A percentile compares a stretch with the other conserved stretches of the same genome.
These are phyloP conservation scores for Sesbania bispinosa DNA, from an alignment of 306 rosid genomes.

Conservation along the genomic window DNA sequence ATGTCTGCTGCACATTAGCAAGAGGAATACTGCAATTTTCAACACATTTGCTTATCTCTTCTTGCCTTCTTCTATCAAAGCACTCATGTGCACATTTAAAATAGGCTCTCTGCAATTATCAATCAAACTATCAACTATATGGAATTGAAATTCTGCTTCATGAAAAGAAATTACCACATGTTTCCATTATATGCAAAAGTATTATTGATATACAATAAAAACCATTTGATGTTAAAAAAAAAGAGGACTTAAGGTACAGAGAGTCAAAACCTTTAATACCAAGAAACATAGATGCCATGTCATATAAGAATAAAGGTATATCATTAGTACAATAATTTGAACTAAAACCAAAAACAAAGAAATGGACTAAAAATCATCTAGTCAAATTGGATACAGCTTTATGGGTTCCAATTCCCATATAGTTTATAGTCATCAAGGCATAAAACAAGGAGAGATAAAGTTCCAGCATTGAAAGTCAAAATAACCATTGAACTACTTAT, in stretches of 20 bases:
- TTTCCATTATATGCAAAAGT: too few species aligned
- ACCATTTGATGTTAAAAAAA: background rate
- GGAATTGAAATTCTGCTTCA: too few species aligned
- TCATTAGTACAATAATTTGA: background rate
- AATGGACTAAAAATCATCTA: background rate
- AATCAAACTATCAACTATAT: conserved; percentile 15
- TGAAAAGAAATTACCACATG: too few species aligned
- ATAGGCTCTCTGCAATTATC: conserved; percentile 72
- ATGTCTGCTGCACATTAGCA: conserved; percentile 68
- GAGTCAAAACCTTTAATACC: background rate
- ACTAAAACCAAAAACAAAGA: background rate
- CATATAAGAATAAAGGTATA: too few species aligned
- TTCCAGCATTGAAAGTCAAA: background rate
- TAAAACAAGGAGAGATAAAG: background rate
- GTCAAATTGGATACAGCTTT: background rate
- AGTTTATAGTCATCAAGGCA: conserved; percentile 10
- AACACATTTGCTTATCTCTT: conserved; percentile 69
- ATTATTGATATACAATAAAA: background rate
- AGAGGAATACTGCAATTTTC: too few species aligned
- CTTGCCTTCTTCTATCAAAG: conserved; percentile 79
- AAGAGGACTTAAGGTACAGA: background rate
- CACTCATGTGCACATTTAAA: conserved; percentile 87
- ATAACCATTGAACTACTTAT: too few species aligned
- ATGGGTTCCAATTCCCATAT: background rate
- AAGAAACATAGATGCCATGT: background rate